A percentile compares a stretch with the other conserved stretches of the same genome.
Evolutionary conservation across 148 eudicot species (phyloP).

Genomic region (Dianthus caryophyllus): DNA sequence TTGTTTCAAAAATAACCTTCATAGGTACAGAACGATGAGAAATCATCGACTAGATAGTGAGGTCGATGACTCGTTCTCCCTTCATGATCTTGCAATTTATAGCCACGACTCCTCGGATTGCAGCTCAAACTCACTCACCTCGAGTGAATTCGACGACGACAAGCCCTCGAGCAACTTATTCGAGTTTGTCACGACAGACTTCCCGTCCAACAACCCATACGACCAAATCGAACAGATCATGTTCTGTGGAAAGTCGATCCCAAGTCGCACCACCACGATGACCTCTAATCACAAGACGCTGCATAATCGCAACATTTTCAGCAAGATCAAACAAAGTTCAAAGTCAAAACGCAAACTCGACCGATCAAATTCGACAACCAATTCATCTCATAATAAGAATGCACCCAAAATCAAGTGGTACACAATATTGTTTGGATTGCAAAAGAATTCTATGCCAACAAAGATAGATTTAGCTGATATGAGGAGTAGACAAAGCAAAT

Average conservation of each 20-base stretch:
- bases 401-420: slow-evolving; percentile 21
- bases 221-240: slow-evolving; percentile 5
- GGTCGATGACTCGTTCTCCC: slow-evolving; percentile 14
- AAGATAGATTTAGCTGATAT: slow-evolving; percentile 22
- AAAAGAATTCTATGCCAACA: slow-evolving; percentile 14
- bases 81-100: slow-evolving; percentile 21
- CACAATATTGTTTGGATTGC: slow-evolving; percentile 22
- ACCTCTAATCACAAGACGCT: no score
- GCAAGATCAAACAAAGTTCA: not conserved
- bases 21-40: slow-evolving; percentile 3
- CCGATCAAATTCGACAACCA: not conserved
- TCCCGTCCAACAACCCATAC: not conserved
- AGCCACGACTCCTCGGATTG: slow-evolving; percentile 14
- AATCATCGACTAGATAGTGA: not conserved
- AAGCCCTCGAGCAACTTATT: slow-evolving; percentile 4
- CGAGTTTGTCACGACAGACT: slow-evolving; percentile 18
- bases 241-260: slow-evolving; percentile 26
- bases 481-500: slow-evolving; percentile 24
- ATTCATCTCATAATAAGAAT: not conserved
- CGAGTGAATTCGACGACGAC: not conserved
- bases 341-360: not conserved
- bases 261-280: no score
- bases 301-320: no score
- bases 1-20: slow-evolving; percentile 4
- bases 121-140: slow-evolving; percentile 8